Base-by-base conservation (phyloP, 2,329 filamentous ascomycete genomes). In the Penicillium polonicum region DNA sequence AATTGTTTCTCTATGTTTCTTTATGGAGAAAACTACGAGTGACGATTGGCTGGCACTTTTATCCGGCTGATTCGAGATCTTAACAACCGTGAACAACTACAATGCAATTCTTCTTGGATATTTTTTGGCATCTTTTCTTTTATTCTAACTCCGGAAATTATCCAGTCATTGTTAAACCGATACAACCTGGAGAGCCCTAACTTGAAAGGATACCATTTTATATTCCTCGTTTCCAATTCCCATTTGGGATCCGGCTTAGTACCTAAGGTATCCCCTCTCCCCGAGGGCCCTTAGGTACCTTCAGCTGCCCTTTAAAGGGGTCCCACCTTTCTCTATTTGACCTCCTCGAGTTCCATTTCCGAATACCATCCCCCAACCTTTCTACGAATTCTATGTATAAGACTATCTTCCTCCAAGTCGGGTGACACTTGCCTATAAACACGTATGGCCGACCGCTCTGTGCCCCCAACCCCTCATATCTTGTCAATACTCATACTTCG, bases 41-140 rank as follows among this genome's bases (percentile, higher is more conserved):
- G 25, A 35, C 42, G 21, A 65, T 65, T 65, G 61, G 62, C 36
- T 44, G 61, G 60, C 50, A 60, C 2, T 46, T 44, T 59, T 57
- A 31, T 39, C 60, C 60, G 61, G 4, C 60, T 23, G 44, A 41
- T 31, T 31, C 31, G 17, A 46, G 29, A 4, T 35, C 29, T 52
- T 15, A 9, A 45, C 33, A 50, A 54, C 29, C 25, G 25, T 50
- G 50, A 55, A 45, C n/a, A 48, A 35, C 13, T 29, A 29, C 27
- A 38, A 23, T 36, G 7, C 19, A 7, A 35, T 44, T 42, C n/a
- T 10, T 49, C 35, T 17, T 50, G 3, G 10, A 21, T 8, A 23
- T 51, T 41, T 33, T 21, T 13, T 29, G 19, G 2, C 1, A 6
- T n/a, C 23, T 25, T 9, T 42, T 43, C 15, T 21, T 31, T 21